Percentiles rank a stretch among this genome's conserved stretches.
Conservation (phyloP, 75 land plant species). For the Pinus taeda region DNA sequence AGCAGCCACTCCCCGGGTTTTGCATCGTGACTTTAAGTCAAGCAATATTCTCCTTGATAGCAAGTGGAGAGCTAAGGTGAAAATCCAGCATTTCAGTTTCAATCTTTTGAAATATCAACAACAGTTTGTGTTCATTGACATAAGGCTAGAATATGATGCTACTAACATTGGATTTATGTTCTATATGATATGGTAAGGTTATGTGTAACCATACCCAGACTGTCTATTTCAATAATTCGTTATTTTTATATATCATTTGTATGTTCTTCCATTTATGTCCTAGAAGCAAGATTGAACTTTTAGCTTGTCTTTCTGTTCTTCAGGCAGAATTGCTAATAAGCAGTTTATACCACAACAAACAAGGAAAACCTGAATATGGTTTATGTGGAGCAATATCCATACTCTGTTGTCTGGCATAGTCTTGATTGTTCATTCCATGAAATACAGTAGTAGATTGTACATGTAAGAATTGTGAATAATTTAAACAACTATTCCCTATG, state of each 20-base stretch:
- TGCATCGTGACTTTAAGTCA: slow-evolving; percentile 93
- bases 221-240: neutral
- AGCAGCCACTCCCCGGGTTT: slow-evolving; percentile 80
- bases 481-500: too few relatives aligned
- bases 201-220: neutral
- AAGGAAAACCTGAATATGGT: neutral
- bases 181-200: neutral
- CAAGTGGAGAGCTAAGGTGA: slow-evolving; percentile 72
- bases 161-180: neutral
- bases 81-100: neutral
- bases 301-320: neutral
- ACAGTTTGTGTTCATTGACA: neutral
- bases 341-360: neutral
- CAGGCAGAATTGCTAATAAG: neutral
- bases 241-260: neutral
- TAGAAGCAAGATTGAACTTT: neutral
- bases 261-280: too few relatives aligned
- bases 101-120: neutral
- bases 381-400: neutral
- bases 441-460: neutral
- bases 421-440: neutral
- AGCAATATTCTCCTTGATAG: slow-evolving; percentile 81
- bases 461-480: too few relatives aligned
- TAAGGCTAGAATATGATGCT: neutral
- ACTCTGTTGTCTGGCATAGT: neutral